A percentile compares a stretch with the other conserved stretches of the same genome.
Conservation (phyloP, 2,329 filamentous ascomycete species). For the Colletotrichum tofieldiae region DNA sequence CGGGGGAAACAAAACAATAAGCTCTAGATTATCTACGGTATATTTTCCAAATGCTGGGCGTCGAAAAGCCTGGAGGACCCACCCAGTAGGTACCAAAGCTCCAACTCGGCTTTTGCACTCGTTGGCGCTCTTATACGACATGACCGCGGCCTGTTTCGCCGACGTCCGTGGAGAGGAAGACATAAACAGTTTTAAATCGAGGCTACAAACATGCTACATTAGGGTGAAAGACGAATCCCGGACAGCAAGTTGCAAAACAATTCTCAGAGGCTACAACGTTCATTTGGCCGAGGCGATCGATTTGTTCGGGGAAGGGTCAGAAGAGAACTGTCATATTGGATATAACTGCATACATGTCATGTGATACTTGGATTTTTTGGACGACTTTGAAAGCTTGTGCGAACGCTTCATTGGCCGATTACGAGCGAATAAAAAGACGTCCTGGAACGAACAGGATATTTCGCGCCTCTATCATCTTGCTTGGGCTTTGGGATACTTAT, state of each 20-base stretch:
- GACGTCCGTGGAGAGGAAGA: not conserved
- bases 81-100: not conserved
- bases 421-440: fast-evolving
- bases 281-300: not conserved
- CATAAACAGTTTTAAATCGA: fast-evolving
- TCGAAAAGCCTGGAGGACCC: not conserved
- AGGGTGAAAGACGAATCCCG: fast-evolving
- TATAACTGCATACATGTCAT: fast-evolving
- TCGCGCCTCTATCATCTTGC: fast-evolving
- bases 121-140: not conserved
- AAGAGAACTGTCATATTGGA: fast-evolving
- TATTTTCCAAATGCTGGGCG: not conserved
- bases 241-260: not conserved
- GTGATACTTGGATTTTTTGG: fast-evolving
- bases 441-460: not conserved
- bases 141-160: not conserved
- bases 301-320: not conserved
- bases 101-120: not conserved
- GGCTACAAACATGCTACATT: fast-evolving
- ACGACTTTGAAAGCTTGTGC: not conserved
- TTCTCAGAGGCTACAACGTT: not conserved
- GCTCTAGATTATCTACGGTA: not conserved
- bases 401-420: not conserved
- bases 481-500: not conserved
- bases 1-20: not conserved